Evolutionary conservation across 2,329 filamentous ascomycete genomes (phyloP).

Genomic region (Phialemoniopsis sp.): DNA sequence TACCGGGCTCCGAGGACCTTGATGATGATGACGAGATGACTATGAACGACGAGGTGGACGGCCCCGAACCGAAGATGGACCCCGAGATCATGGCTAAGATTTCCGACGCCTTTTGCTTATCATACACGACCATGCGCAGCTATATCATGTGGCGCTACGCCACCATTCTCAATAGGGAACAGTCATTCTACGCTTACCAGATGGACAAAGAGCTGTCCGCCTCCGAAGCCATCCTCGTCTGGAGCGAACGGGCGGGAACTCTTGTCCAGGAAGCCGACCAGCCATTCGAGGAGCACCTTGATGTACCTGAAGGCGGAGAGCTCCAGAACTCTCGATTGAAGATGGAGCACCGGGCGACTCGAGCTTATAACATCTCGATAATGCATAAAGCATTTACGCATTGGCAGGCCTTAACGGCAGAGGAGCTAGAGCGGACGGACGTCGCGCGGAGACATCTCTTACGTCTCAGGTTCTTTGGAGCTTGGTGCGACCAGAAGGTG

Average conservation of each 20-base stretch:
- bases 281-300: neutral
- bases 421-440: conserved; percentile 62
- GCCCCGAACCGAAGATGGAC: conserved; percentile 12
- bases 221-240: conserved; percentile 11
- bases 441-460: conserved; percentile 68
- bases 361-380: conserved; percentile 62
- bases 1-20: conserved; percentile 6
- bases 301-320: neutral
- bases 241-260: conserved; percentile 3
- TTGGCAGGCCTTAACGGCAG: conserved; percentile 63
- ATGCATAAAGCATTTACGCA: conserved; percentile 61
- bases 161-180: neutral
- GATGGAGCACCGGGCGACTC: conserved; percentile 54
- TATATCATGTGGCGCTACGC: conserved; percentile 5
- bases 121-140: conserved; percentile 9
- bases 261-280: conserved; percentile 1
- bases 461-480: conserved; percentile 62
- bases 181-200: conserved; percentile 7
- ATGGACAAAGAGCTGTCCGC: conserved; percentile 12
- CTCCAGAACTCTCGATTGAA: conserved; percentile 16
- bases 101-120: conserved; percentile 11
- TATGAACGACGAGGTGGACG: conserved; percentile 14
- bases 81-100: conserved; percentile 13
- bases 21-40: conserved; percentile 18
- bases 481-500: conserved; percentile 42